phyloP scores from a whole-genome alignment of 768 basidiomycete species.

The Rhizopogon vulgaris region DNA sequence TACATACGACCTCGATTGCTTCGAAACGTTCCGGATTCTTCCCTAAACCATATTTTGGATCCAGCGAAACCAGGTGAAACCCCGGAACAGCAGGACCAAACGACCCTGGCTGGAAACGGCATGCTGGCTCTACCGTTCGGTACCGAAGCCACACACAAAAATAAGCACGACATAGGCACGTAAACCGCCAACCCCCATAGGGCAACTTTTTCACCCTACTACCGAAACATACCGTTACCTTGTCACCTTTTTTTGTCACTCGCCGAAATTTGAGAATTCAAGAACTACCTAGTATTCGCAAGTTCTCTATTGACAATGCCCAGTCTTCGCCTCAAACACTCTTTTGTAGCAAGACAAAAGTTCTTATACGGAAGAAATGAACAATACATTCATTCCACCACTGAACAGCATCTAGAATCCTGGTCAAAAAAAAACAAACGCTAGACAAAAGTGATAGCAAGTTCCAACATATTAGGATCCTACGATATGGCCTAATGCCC shows the following conservation, averaged over 20 bases:
- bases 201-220: not conserved
- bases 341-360: too few relatives aligned
- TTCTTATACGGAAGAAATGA: too few relatives aligned
- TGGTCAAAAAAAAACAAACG: too few relatives aligned
- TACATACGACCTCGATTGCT: slow-evolving; percentile 8
- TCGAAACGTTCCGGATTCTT: slow-evolving; percentile 9
- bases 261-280: too few relatives aligned
- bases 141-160: slow-evolving; percentile 1
- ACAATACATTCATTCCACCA: too few relatives aligned
- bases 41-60: not conserved
- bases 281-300: too few relatives aligned
- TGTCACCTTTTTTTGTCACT: not conserved
- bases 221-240: not conserved
- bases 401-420: too few relatives aligned
- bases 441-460: too few relatives aligned
- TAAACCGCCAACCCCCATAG: not conserved
- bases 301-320: too few relatives aligned
- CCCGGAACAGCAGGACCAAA: not conserved
- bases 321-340: too few relatives aligned
- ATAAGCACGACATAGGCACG: not conserved
- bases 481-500: slow-evolving; percentile 9
- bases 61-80: slow-evolving; percentile 3
- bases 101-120: not conserved
- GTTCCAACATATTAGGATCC: too few relatives aligned
- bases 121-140: not conserved